Base-by-base conservation (phyloP, 768 basidiomycete genomes). In the Russula olivacea region DNA sequence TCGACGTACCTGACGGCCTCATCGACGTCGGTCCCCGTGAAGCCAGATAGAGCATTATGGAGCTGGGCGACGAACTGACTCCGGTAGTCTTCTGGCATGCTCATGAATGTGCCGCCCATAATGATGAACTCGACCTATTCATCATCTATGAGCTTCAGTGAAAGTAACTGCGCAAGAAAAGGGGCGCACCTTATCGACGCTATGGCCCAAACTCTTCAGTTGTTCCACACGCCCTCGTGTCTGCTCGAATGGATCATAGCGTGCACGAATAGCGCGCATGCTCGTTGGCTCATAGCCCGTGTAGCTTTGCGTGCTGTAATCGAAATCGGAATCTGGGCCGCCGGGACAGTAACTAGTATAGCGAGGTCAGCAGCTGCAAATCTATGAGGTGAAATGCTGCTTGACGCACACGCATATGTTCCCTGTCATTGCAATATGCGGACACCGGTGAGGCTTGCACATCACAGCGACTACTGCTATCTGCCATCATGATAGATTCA, bases 81-180 rank as follows among this genome's bases (percentile, higher is more conserved):
- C 64, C 97, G 84, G 73, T 99, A 98, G 50, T 93, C 91, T 73
- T 98, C 94, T 41, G 95, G 91, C 89, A 98, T 96, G 71, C 95
- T 98, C 94, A 99, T 98, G 75, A 99, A 99, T 12, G 97, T 99
- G 50, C 97, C 97, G 25, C 97, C 97, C 97, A 98, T 98, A 65
- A 96, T 81, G 67, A 97, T 98, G 68, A 87, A 89, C 69, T 92
- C 91, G 34, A 93, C 88, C 90, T 40, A 55, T 43, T 40, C 25
- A 30, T 40, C 25, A 30, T 34, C 25, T 43, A 41, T 55, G 14
- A 57, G 32, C 19, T 14, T 25, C n/a, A 43, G 9, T 45, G 15
- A 43, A 40, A n/a, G 9, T 1, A 19, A 23, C 23, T 5, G 41
- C 2, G n/a, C 4, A 19, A 38, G n/a, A n/a, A 36, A 43, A 19